A percentile compares a stretch with the other conserved stretches of the same genome.
phyloP scores from a whole-genome alignment of 768 basidiomycete species.

The Mycena leptocephala region DNA sequence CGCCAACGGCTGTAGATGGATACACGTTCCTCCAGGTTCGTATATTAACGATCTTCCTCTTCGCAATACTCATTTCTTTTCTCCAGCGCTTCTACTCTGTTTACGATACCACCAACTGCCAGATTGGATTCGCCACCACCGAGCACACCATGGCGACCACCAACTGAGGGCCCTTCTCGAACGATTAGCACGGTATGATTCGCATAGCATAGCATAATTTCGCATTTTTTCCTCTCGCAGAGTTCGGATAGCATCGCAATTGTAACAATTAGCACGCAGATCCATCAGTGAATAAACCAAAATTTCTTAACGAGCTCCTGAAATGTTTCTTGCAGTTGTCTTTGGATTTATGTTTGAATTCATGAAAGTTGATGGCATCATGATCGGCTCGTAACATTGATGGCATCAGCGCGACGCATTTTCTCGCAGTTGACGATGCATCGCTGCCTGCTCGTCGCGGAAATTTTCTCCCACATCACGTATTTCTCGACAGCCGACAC shows the following conservation, averaged over 20 bases:
- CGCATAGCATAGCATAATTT: constrained; percentile 9
- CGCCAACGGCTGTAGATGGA: constrained; percentile 55
- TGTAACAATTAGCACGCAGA: constrained; percentile 5
- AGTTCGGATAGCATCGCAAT: constrained; percentile 3
- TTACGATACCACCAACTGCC: constrained; percentile 60
- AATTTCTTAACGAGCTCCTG: no score
- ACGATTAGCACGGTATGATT: not conserved
- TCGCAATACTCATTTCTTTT: not conserved
- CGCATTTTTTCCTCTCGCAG: not conserved
- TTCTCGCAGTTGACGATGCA: no score
- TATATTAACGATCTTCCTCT: not conserved
- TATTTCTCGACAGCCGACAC: not conserved
- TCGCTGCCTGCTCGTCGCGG: not conserved
- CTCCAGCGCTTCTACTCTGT: constrained; percentile 72
- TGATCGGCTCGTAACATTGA: no score
- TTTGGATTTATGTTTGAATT: no score
- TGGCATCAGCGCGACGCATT: no score
- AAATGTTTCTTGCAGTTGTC: no score
- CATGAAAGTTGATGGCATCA: no score
- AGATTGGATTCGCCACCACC: constrained; percentile 58
- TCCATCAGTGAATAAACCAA: not conserved
- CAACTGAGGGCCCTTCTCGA: constrained; percentile 10
- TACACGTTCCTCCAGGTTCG: constrained; percentile 62
- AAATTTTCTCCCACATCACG: not conserved
- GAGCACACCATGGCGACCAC: constrained; percentile 24